Evolutionary conservation across 2,329 filamentous ascomycete species (phyloP).

Genomic region (Sordariomycetes sp.): DNA sequence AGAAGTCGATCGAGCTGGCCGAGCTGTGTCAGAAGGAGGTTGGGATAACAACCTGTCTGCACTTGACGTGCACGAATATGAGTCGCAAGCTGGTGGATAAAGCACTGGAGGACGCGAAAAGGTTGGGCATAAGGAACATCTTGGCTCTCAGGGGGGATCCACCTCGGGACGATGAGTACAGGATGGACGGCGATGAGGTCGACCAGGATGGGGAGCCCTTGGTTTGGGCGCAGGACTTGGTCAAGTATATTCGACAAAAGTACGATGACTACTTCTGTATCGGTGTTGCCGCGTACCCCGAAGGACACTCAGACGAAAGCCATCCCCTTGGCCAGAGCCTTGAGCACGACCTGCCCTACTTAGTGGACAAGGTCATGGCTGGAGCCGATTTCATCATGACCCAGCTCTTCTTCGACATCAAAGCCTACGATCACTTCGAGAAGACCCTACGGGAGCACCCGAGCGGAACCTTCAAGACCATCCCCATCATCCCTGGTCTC

Average conservation of each 20-base stretch:
- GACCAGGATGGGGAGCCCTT: slow-evolving; percentile 68
- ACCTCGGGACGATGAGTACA: slow-evolving; percentile 81
- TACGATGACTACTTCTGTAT: slow-evolving; percentile 95
- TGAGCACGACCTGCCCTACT: slow-evolving; percentile 76
- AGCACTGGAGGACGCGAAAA: slow-evolving; percentile 83
- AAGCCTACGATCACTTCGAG: slow-evolving; percentile 77
- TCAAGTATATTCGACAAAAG: slow-evolving; percentile 75
- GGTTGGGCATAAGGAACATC: slow-evolving; percentile 85
- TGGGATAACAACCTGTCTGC: slow-evolving; percentile 86
- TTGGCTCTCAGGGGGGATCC: slow-evolving; percentile 87
- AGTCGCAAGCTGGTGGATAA: slow-evolving; percentile 76
- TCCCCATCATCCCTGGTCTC: slow-evolving; percentile 86
- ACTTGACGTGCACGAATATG: slow-evolving; percentile 98
- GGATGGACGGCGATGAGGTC: slow-evolving; percentile 46
- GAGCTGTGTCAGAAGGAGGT: slow-evolving; percentile 91
- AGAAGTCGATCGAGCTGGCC: slow-evolving; percentile 86
- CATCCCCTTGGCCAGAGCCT: slow-evolving; percentile 61
- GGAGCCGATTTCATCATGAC: slow-evolving; percentile 99
- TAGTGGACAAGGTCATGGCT: slow-evolving; percentile 83
- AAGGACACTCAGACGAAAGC: slow-evolving; percentile 87
- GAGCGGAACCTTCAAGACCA: slow-evolving; percentile 74
- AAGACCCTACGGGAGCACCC: slow-evolving; percentile 66
- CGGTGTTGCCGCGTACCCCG: slow-evolving; percentile 89
- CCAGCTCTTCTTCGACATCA: slow-evolving; percentile 88
- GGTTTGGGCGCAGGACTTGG: slow-evolving; percentile 79